Conservation (phyloP, 371 early-diverging fungal genomes). For the Actinomortierella ambigua region DNA sequence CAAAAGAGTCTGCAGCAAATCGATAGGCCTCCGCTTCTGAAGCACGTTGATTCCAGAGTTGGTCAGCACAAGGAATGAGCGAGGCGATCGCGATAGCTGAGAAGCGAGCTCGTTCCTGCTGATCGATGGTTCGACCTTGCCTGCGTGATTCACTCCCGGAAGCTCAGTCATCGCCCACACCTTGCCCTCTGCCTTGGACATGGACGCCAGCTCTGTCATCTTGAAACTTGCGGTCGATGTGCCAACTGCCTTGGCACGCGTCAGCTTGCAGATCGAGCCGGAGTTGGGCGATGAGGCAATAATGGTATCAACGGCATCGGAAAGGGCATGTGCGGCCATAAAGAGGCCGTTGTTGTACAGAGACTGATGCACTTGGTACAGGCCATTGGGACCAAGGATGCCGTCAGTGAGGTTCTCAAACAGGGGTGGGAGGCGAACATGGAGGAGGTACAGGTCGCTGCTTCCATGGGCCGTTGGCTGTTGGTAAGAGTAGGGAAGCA, state of each 20-base stretch:
- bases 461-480: slow-evolving; percentile 45
- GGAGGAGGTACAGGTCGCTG: slow-evolving; percentile 65
- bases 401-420: slow-evolving; percentile 42
- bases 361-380: slow-evolving; percentile 59
- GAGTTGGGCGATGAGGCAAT: slow-evolving; percentile 64
- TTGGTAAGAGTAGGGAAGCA: slow-evolving; percentile 14
- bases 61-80: slow-evolving; percentile 76
- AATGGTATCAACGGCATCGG: slow-evolving; percentile 67
- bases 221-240: neutral
- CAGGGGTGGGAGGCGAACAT: slow-evolving; percentile 74
- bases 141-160: slow-evolving; percentile 39
- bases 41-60: slow-evolving; percentile 67
- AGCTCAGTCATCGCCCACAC: slow-evolving; percentile 79
- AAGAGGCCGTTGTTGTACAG: slow-evolving; percentile 67
- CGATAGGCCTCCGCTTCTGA: slow-evolving; percentile 78
- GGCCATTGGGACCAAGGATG: slow-evolving; percentile 24
- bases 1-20: slow-evolving; percentile 63
- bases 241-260: slow-evolving; percentile 29
- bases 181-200: slow-evolving; percentile 69
- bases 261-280: slow-evolving; percentile 52
- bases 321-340: slow-evolving; percentile 63
- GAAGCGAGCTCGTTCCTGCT: slow-evolving; percentile 69
- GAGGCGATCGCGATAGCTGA: slow-evolving; percentile 59
- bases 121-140: slow-evolving; percentile 26
- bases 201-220: slow-evolving; percentile 45